A percentile compares a stretch with the other conserved stretches of the same genome.
phyloP scores from a whole-genome alignment of 1,284 basidiomycete species.

The Pascua guehoae region DNA sequence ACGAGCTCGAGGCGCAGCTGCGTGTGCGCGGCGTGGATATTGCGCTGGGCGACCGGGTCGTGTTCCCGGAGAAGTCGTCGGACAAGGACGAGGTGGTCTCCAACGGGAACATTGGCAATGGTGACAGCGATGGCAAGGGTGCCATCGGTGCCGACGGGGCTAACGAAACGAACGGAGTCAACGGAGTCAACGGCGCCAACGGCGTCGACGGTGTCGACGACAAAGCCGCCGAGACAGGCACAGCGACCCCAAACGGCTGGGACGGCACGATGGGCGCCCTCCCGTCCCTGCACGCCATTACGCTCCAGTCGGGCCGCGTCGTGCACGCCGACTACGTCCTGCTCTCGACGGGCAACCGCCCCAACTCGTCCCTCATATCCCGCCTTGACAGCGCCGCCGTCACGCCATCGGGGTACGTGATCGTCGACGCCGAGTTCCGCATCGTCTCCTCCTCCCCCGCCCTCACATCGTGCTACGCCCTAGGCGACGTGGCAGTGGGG shows the following conservation, averaged over 20 bases:
- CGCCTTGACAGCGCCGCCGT: constrained; percentile 33
- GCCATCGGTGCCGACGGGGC: not conserved
- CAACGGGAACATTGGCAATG: not conserved
- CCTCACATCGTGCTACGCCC: constrained; percentile 29
- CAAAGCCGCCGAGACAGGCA: too few species aligned
- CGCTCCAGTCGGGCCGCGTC: constrained; percentile 30
- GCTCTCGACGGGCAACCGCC: constrained; percentile 45
- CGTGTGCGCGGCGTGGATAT: constrained; percentile 41
- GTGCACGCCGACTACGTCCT: constrained; percentile 51
- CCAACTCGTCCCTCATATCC: constrained; percentile 42
- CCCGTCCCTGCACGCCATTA: constrained; percentile 29
- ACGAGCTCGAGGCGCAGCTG: constrained; percentile 33
- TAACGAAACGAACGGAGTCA: too few species aligned
- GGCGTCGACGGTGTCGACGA: too few species aligned
- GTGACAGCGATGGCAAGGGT: not conserved
- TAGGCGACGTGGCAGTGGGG: constrained; percentile 33
- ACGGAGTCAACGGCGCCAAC: too few species aligned
- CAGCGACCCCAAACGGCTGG: constrained; percentile 10
- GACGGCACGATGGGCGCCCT: constrained; percentile 27
- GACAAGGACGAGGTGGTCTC: constrained; percentile 30
- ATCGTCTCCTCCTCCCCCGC: constrained; percentile 9
- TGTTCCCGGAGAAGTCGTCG: constrained; percentile 21
- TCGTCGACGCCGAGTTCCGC: constrained; percentile 40
- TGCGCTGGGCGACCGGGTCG: constrained; percentile 39
- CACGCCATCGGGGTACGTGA: constrained; percentile 38